Percentiles rank a stretch among this genome's conserved stretches.
phyloP scores from a whole-genome alignment of 202 grass and related monocot genomes.

The Schoenoplectus triqueter region DNA sequence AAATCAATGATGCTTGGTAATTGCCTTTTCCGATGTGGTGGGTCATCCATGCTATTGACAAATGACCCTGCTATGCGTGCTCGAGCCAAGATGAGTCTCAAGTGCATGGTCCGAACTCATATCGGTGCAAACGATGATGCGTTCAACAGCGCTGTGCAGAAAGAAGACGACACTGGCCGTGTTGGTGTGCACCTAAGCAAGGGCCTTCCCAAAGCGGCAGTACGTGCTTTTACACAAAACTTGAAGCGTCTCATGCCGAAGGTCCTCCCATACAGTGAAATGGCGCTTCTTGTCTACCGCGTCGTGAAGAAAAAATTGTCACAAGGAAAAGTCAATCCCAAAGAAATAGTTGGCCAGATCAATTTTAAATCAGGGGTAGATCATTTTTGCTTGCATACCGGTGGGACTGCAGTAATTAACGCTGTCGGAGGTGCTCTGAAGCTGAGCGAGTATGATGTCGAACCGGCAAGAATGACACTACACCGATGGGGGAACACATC shows the following conservation, averaged over 20 bases:
- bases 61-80: slow-evolving; percentile 56
- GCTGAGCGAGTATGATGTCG: slow-evolving; percentile 59
- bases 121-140: slow-evolving; percentile 70
- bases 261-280: slow-evolving; percentile 64
- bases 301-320: slow-evolving; percentile 48
- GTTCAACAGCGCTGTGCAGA: slow-evolving; percentile 69
- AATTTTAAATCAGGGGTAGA: slow-evolving; percentile 86
- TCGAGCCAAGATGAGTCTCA: slow-evolving; percentile 76
- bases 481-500: slow-evolving; percentile 99
- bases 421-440: slow-evolving; percentile 59
- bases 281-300: slow-evolving; percentile 41
- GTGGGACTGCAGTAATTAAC: slow-evolving; percentile 85
- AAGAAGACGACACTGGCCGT: slow-evolving; percentile 70
- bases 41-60: slow-evolving; percentile 66
- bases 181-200: slow-evolving; percentile 90
- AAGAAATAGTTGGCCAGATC: slow-evolving; percentile 43
- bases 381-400: slow-evolving; percentile 96
- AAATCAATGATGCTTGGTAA: slow-evolving; percentile 99
- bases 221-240: slow-evolving; percentile 80
- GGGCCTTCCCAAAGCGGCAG: slow-evolving; percentile 77
- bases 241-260: slow-evolving; percentile 64
- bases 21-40: slow-evolving; percentile 93
- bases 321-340: background rate
- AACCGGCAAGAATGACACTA: slow-evolving; percentile 89
- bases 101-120: slow-evolving; percentile 80